These are phyloP conservation scores for Kodamaea alishanica DNA, from an alignment of 1,139 yeast genomes.

Conservation along the genomic window DNA sequence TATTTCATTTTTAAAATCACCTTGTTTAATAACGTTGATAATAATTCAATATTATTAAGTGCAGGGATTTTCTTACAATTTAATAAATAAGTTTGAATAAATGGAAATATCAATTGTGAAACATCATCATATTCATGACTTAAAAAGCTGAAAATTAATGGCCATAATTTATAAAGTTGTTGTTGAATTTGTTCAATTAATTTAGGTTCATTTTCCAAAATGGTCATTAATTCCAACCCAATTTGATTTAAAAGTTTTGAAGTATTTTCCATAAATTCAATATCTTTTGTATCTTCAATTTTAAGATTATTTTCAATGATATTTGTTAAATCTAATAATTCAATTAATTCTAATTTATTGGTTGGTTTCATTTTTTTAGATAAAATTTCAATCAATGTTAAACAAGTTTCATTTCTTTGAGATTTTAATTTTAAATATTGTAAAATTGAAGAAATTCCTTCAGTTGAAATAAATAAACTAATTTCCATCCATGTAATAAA, in stretches of 20 bases:
- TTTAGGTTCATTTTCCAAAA: slow-evolving; percentile 50
- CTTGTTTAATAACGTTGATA: slow-evolving; percentile 63
- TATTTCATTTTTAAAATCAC: slow-evolving; percentile 75
- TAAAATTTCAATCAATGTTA: slow-evolving; percentile 74
- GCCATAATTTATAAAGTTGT: slow-evolving; percentile 52
- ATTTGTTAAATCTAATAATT: slow-evolving; percentile 61
- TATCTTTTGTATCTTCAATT: slow-evolving; percentile 39
- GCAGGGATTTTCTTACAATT: slow-evolving; percentile 57
- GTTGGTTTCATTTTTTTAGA: slow-evolving; percentile 88
- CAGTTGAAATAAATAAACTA: slow-evolving; percentile 65
- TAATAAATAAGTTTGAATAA: slow-evolving; percentile 68
- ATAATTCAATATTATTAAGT: slow-evolving; percentile 42
- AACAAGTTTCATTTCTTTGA: slow-evolving; percentile 60
- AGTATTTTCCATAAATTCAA: slow-evolving; percentile 73
- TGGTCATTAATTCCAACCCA: slow-evolving; percentile 68
- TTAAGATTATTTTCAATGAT: slow-evolving; percentile 40
- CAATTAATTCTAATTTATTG: slow-evolving; percentile 77
- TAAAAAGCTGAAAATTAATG: slow-evolving; percentile 66
- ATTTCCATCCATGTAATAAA: slow-evolving; percentile 97
- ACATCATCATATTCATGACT: slow-evolving; percentile 87
- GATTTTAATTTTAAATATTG: slow-evolving; percentile 50
- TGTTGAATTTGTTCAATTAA: slow-evolving; percentile 40
- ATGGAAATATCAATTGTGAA: slow-evolving; percentile 76
- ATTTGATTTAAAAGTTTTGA: slow-evolving; percentile 74
- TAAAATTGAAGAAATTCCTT: slow-evolving; percentile 60